Percentiles rank a stretch among this genome's conserved stretches.
phyloP scores from a whole-genome alignment of 176 grass and related monocot genomes.

The Dactylis glomerata region DNA sequence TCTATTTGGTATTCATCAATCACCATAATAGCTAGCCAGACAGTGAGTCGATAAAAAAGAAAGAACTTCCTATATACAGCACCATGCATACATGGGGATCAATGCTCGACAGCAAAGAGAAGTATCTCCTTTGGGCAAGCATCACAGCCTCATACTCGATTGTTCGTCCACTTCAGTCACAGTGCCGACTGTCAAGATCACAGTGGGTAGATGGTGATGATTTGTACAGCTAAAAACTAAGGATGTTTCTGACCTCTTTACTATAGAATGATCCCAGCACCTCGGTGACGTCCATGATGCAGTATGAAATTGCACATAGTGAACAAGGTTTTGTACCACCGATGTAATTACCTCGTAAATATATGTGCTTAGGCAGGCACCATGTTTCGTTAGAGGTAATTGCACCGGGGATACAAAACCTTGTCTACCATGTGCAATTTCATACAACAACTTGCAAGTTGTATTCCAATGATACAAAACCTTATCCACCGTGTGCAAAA shows the following conservation, averaged over 20 bases:
- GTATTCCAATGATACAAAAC: no score
- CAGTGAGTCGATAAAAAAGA: background rate
- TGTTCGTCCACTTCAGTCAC: background rate
- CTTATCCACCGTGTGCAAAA: no score
- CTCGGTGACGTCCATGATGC: slow-evolving; percentile 17
- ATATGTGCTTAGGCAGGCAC: no score
- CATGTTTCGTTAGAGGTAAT: no score
- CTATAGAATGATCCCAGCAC: slow-evolving; percentile 15
- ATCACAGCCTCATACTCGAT: background rate
- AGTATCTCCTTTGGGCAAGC: background rate
- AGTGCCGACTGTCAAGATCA: slow-evolving; percentile 12
- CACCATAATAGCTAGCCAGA: slow-evolving; percentile 14
- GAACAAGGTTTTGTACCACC: no score
- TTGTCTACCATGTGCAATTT: no score
- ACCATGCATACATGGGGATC: slow-evolving; percentile 10
- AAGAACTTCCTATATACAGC: slow-evolving; percentile 38
- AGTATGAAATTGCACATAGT: no score
- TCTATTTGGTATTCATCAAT: background rate
- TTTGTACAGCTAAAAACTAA: slow-evolving; percentile 20
- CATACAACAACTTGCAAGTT: no score
- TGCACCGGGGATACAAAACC: no score
- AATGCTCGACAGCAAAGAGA: slow-evolving; percentile 5
- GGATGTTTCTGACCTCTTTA: background rate
- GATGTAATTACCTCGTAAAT: no score
- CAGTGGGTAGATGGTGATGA: background rate